phyloP scores from a whole-genome alignment of 2,329 filamentous ascomycete species.

The Bipolaris sorokiniana region DNA sequence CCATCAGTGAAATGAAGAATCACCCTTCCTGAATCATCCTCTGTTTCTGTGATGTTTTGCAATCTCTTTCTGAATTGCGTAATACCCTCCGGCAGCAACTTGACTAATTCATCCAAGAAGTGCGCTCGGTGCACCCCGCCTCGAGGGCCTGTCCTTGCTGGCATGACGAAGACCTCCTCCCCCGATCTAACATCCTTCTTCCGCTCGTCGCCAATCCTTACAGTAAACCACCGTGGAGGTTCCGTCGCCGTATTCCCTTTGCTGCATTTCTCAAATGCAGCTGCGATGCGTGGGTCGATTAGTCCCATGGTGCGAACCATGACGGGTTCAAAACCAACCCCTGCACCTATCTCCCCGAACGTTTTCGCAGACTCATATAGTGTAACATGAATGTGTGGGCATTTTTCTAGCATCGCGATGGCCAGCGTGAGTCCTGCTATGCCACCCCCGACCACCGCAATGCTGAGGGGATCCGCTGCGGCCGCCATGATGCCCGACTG shows the following conservation, averaged over 20 bases:
- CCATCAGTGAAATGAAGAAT: conserved; percentile 55
- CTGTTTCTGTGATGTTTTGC: conserved; percentile 29
- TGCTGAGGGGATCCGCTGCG: conserved; percentile 36
- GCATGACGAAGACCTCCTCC: conserved; percentile 31
- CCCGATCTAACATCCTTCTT: conserved; percentile 28
- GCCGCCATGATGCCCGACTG: background rate
- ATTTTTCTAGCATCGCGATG: conserved; percentile 56
- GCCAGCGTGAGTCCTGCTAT: conserved; percentile 63
- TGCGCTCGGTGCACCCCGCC: conserved; percentile 56
- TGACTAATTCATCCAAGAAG: conserved; percentile 58
- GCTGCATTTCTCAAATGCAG: conserved; percentile 19
- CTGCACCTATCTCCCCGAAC: conserved; percentile 65
- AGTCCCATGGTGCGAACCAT: conserved; percentile 49
- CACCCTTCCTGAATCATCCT: conserved; percentile 35
- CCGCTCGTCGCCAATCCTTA: conserved; percentile 32
- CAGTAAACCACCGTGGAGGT: conserved; percentile 31
- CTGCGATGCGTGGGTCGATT: conserved; percentile 47
- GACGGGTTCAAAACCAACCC: conserved; percentile 55
- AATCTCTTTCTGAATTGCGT: conserved; percentile 52
- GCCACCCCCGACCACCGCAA: conserved; percentile 66
- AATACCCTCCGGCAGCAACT: conserved; percentile 53
- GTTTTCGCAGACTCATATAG: conserved; percentile 62
- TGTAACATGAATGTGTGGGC: conserved; percentile 49
- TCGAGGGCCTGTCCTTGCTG: conserved; percentile 31
- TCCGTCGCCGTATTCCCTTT: conserved; percentile 18